Evolutionary conservation across 805 yeast species (phyloP), one percentile per base, ranked within the genome.

Genomic region (Candida jianshihensis): DNA sequence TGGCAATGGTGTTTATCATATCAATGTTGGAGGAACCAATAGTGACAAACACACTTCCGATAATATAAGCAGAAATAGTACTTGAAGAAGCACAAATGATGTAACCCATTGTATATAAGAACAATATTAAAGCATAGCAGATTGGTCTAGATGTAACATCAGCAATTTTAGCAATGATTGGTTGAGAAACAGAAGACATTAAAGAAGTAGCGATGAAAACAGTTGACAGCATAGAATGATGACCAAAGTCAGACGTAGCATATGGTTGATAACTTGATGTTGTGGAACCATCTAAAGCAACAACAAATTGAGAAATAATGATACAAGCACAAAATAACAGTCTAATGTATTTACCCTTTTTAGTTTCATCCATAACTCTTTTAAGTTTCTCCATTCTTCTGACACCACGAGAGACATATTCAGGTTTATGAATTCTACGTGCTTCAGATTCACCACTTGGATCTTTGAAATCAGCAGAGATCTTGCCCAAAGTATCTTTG

Each of bases 111-210:
- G 56, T 50, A 37, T 59, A 57, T 14, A 66, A 35, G 15, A 46
- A n/a, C 8, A 64, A 34, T 6, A 58, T 51, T 17, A 63, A 21
- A 12, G 53, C 39, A 35, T 63, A 63, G 8, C 68, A 63, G 39
- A 54, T 52, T n/a, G 64, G 59, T 41, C 70, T 58, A 4, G 70
- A 68, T 26, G 63, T 51, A 22, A 62, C 54, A 41, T 66, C 70
- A 2, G 70, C 55, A 19, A 65, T 32, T 44, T 64, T 66, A 22
- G 69, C 70, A 47, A 66, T 43, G 16, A 64, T 46, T 4, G 70
- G 64, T 35, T 61, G 56, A 3, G 60, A 51, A 10, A 63, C 62
- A 16, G 69, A 61, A 30, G 57, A 53, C 29, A 65, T 53, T 35
- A 67, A 58, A n/a, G 60, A 53, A 17, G 59, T 60, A 4, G 67